Evolutionary conservation across 257 asterid species (phyloP).

Genomic region (Solanum lycopersicoides): DNA sequence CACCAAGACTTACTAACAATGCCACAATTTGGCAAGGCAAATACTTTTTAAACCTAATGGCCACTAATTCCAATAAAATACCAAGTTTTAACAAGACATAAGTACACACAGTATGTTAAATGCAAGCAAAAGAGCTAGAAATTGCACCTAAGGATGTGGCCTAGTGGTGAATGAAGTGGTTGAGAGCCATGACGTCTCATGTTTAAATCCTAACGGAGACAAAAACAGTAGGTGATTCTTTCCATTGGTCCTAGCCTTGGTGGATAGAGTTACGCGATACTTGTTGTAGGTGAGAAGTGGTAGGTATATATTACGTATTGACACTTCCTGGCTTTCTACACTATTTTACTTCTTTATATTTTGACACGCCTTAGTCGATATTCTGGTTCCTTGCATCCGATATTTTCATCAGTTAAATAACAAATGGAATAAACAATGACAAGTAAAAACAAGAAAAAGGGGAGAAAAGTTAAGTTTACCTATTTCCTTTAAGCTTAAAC

Average conservation of each 20-base stretch:
- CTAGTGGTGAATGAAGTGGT: not conserved
- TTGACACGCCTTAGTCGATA: too few relatives aligned
- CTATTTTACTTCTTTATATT: too few relatives aligned
- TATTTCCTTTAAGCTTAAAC: slow-evolving; percentile 63
- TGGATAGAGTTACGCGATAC: not conserved
- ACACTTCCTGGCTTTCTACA: too few relatives aligned
- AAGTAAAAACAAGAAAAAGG: not conserved
- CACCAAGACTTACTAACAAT: not conserved
- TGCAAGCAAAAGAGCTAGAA: not conserved
- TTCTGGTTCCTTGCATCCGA: not conserved
- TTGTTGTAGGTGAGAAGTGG: not conserved
- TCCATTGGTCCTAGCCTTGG: not conserved
- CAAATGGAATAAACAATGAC: not conserved
- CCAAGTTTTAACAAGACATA: not conserved
- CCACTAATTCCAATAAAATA: not conserved
- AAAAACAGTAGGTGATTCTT: not conserved
- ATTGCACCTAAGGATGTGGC: not conserved
- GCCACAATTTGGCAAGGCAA: not conserved
- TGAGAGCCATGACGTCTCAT: not conserved
- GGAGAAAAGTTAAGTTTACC: slow-evolving; percentile 16
- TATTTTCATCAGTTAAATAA: not conserved
- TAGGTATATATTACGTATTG: too few relatives aligned
- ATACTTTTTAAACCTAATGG: not conserved
- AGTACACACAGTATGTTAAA: not conserved
- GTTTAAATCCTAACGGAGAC: not conserved